Percentiles rank a stretch among this genome's conserved stretches.
Conservation (phyloP, 2,329 filamentous ascomycete species). For the Pestalotiopsis sp. region DNA sequence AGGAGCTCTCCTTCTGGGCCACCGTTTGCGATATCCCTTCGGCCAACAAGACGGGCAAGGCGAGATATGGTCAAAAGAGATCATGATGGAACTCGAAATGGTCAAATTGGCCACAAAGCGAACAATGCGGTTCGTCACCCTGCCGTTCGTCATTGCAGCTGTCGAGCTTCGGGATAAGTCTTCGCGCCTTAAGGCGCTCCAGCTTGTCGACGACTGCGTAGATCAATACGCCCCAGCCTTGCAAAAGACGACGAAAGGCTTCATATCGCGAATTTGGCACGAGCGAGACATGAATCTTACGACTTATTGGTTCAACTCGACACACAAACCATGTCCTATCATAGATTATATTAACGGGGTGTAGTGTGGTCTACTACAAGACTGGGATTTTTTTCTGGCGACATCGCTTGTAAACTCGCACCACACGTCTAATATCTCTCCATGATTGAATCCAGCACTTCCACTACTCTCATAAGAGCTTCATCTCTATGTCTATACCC, state of each 20-base stretch:
- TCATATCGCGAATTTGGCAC: conserved; percentile 27
- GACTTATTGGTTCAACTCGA: conserved; percentile 26
- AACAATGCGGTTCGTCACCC: conserved; percentile 25
- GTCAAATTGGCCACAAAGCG: conserved; percentile 22
- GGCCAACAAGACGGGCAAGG: conserved; percentile 25
- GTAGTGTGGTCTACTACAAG: not conserved
- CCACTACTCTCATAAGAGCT: conserved; percentile 24
- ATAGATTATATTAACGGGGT: conserved; percentile 17
- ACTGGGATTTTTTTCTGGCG: not conserved
- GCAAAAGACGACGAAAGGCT: conserved; percentile 24
- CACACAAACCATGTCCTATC: conserved; percentile 27
- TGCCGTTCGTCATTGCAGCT: conserved; percentile 30
- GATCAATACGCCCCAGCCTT: conserved; percentile 25
- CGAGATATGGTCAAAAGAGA: conserved; percentile 28
- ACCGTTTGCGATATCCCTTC: conserved; percentile 26
- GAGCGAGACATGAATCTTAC: conserved; percentile 25
- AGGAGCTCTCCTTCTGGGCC: conserved; percentile 26
- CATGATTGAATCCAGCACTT: conserved; percentile 28
- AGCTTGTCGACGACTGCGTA: conserved; percentile 23
- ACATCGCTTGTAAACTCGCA: not conserved
- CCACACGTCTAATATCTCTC: conserved; percentile 13
- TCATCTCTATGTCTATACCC: conserved; percentile 33
- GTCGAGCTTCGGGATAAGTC: conserved; percentile 22
- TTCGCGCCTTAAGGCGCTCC: conserved; percentile 20
- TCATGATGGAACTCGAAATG: conserved; percentile 28